Conservation (phyloP, 1,139 yeast genomes). For the Taphrina betulina region DNA sequence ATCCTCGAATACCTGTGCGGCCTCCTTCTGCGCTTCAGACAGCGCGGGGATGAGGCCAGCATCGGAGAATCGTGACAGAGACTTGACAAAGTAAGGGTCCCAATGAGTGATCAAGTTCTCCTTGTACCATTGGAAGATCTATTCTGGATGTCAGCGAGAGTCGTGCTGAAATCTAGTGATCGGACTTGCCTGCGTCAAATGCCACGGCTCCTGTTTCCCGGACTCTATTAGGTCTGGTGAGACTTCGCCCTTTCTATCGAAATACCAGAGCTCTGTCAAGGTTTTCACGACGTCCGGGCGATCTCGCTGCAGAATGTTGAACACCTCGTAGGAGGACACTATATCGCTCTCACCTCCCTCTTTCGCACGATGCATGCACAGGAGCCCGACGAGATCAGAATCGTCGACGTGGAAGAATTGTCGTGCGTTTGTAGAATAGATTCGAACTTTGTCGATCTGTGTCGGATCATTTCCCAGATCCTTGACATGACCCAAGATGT, state of each 20-base stretch:
- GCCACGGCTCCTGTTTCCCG: slow-evolving; percentile 17
- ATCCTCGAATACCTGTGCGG: slow-evolving; percentile 22
- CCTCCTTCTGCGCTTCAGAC: slow-evolving; percentile 19
- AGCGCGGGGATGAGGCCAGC: slow-evolving; percentile 26
- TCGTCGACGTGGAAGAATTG: slow-evolving; percentile 27
- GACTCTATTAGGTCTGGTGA: slow-evolving; percentile 2
- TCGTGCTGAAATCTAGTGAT: too few relatives aligned
- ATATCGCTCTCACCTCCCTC: slow-evolving; percentile 26
- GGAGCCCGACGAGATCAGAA: slow-evolving; percentile 24
- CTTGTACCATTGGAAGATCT: slow-evolving; percentile 16
- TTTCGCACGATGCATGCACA: slow-evolving; percentile 19
- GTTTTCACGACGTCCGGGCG: slow-evolving; percentile 29
- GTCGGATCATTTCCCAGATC: slow-evolving; percentile 26
- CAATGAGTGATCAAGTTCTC: slow-evolving; percentile 19
- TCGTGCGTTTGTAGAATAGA: slow-evolving; percentile 20
- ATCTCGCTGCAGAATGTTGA: slow-evolving; percentile 14
- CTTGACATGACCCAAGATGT: slow-evolving; percentile 23
- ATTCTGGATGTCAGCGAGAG: too few relatives aligned
- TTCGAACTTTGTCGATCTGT: slow-evolving; percentile 26
- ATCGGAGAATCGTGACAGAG: slow-evolving; percentile 14
- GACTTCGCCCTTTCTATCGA: slow-evolving; percentile 29
- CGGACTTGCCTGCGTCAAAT: slow-evolving; percentile 3
- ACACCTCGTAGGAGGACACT: slow-evolving; percentile 17
- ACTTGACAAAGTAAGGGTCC: slow-evolving; percentile 31
- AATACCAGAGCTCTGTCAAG: slow-evolving; percentile 18